A percentile compares a stretch with the other conserved stretches of the same genome.
Evolutionary conservation across 169 alveolate genomes (phyloP).

Genomic region (Plasmodium yoelii): DNA sequence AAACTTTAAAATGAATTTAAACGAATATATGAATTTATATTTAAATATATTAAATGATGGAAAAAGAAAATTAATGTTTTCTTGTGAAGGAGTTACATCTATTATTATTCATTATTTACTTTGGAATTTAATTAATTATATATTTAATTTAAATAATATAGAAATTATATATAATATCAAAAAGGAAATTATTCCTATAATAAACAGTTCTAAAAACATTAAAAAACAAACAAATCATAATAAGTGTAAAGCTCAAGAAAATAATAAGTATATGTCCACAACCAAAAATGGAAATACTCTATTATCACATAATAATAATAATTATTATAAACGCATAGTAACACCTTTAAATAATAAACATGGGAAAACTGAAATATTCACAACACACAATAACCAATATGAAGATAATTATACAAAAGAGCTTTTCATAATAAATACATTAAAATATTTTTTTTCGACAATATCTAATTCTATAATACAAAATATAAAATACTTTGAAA

Average conservation of each 20-base stretch:
- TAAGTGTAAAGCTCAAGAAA: not conserved
- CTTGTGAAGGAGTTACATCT: conserved; percentile 58
- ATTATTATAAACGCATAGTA: not conserved
- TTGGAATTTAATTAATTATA: conserved; percentile 73
- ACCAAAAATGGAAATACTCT: not conserved
- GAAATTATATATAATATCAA: conserved; percentile 56
- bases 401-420: not conserved
- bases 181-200: conserved; percentile 28
- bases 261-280: conserved; percentile 4
- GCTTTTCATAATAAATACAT: conserved; percentile 11
- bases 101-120: conserved; percentile 57
- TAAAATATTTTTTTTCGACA: conserved; percentile 17
- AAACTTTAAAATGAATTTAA: conserved; percentile 19
- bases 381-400: not conserved
- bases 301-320: conserved; percentile 7
- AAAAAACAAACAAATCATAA: not conserved
- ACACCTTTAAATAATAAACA: not conserved
- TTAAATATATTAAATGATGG: conserved; percentile 60
- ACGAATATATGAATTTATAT: conserved; percentile 51
- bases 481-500: conserved; percentile 62
- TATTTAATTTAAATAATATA: conserved; percentile 65
- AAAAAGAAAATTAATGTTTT: conserved; percentile 62
- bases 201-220: not conserved
- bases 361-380: not conserved
- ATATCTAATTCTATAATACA: conserved; percentile 43